Percentiles rank a stretch among this genome's conserved stretches.
Conservation (phyloP, 371 early-diverging fungal genomes). For the Cokeromyces recurvatus region DNA sequence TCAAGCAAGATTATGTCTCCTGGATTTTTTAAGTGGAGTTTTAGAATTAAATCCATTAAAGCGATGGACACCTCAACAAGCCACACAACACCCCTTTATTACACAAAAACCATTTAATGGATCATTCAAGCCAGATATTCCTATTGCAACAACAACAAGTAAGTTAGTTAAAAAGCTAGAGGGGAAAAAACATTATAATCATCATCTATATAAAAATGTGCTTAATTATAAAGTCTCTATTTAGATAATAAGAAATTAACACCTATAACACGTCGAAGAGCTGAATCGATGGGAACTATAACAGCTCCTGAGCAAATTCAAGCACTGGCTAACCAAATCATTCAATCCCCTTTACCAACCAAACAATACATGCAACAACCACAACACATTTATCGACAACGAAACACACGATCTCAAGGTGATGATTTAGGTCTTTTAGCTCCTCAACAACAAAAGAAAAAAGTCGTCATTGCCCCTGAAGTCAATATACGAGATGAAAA, state of each 20-base stretch:
- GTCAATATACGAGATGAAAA: constrained; percentile 11
- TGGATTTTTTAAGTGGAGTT: constrained; percentile 87
- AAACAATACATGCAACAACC: no score
- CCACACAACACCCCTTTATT: constrained; percentile 91
- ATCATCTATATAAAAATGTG: no score
- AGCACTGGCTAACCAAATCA: constrained; percentile 7
- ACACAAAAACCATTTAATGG: constrained; percentile 78
- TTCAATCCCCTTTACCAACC: no score
- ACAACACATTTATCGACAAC: constrained; percentile 12
- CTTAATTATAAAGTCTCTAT: no score
- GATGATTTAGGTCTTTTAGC: constrained; percentile 27
- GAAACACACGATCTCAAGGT: constrained; percentile 34
- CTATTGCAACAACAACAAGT: neutral
- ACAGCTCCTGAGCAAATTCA: constrained; percentile 17
- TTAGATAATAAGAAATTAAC: no score
- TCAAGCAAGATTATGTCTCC: constrained; percentile 60
- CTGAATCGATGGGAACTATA: constrained; percentile 18
- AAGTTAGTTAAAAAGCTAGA: no score
- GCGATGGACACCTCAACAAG: constrained; percentile 93
- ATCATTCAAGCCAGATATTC: constrained; percentile 45
- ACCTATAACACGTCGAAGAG: constrained; percentile 6
- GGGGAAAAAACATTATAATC: no score
- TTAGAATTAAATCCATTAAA: constrained; percentile 86
- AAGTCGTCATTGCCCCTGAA: neutral
- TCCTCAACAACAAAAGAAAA: constrained; percentile 6